Evolutionary conservation across 2,329 filamentous ascomycete genomes (phyloP), one percentile per base, ranked within the genome.

Genomic region (Talaromyces funiculosus): DNA sequence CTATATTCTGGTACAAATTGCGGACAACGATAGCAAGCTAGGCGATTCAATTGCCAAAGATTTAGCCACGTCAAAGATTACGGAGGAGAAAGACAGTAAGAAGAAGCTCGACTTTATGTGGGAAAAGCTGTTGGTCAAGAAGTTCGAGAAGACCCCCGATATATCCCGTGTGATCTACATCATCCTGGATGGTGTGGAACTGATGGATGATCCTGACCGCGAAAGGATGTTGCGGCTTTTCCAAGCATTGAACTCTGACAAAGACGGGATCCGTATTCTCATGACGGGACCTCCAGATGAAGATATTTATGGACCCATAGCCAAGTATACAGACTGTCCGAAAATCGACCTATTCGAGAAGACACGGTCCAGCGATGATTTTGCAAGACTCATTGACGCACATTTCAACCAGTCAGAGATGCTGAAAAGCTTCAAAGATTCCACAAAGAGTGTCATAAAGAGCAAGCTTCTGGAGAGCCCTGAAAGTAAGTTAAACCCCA

Each of bases 61-160:
- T 20, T n/a, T 54, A 6, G 24, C 9, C 12, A 33, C 51, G 7
- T 54, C 51, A 8, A 54, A 54, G 16, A n/a, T 26, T 18, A 33
- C 51, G 14, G 18, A 54, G 12, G 51, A 54, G 33, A 20, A 54
- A 20, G 22, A 54, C 18, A 24, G 20, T 20, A 18, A 38, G 12
- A 54, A 54, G 16, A 54, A 38, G 16, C 18, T 54, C 6, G 26
- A 54, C 51, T 54, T 54, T 33, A 54, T 54, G 51, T 54, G 51
- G 51, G 51, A 54, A 35, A 54, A 54, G 29, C 51, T 54, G 38
- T 40, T 54, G 51, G 51, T 54, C 33, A 54, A 54, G 22, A 54
- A 54, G 9, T 54, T 54, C 4, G 51, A 54, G 20, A 54, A 54
- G 51, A 54, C 51, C 12, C 51, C 51, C 14, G 51, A 54, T 18